Conservation (phyloP, 2,329 filamentous ascomycete species). For the Colletotrichum somersetense region DNA sequence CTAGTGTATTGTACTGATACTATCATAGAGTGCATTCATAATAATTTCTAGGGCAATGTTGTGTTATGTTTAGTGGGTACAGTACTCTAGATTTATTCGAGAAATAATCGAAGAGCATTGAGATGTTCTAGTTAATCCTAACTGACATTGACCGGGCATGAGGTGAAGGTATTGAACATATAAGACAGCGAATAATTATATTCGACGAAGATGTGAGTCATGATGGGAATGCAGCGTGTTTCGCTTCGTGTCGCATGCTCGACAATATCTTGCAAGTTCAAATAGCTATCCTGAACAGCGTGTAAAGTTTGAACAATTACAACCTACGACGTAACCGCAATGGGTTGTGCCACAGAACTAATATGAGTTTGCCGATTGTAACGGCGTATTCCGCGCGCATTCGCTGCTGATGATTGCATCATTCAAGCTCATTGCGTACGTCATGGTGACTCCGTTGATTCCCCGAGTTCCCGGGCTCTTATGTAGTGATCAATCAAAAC, state of each 20-base stretch:
- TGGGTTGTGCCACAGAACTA: neutral
- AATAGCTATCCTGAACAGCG: neutral
- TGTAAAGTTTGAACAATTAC: neutral
- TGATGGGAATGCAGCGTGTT: neutral
- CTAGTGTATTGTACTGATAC: too few species aligned
- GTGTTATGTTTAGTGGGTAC: too few species aligned
- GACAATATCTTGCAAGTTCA: neutral
- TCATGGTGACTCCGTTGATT: neutral
- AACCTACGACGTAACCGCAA: neutral
- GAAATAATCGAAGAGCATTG: neutral
- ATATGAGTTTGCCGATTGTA: neutral
- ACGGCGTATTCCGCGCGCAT: neutral
- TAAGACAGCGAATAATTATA: neutral
- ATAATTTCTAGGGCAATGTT: fast-evolving
- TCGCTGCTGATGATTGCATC: neutral
- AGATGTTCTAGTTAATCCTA: neutral
- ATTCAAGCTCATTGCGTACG: neutral
- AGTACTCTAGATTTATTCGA: too few species aligned
- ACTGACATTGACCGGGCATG: too few species aligned
- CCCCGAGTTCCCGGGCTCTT: neutral
- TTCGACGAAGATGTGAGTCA: too few species aligned
- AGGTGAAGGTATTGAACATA: neutral
- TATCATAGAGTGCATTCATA: neutral
- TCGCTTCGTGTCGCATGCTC: neutral
- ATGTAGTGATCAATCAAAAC: too few species aligned